Conservation (phyloP, 1,284 basidiomycete species). For the Wolfiporia cocos region DNA sequence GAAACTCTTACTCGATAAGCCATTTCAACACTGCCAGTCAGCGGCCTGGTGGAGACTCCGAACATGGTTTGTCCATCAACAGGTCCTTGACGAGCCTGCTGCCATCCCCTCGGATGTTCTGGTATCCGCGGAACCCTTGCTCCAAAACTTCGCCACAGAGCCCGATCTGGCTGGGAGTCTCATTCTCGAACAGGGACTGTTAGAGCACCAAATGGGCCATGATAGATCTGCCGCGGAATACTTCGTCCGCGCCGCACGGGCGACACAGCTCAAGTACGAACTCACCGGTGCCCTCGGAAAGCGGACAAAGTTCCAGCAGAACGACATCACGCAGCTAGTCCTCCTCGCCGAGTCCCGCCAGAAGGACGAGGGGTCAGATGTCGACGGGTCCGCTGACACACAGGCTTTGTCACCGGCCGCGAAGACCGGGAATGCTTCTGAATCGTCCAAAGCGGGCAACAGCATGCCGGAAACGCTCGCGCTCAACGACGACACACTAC, state of each 20-base stretch:
- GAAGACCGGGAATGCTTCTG: conserved; percentile 5
- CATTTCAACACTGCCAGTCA: conserved; percentile 41
- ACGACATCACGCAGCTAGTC: conserved; percentile 85
- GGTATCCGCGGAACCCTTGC: conserved; percentile 43
- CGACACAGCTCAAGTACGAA: conserved; percentile 83
- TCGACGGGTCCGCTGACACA: conserved; percentile 15
- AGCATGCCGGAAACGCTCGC: conserved; percentile 78
- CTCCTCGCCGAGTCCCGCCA: conserved; percentile 84
- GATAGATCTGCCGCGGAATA: conserved; percentile 77
- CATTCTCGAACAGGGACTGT: conserved; percentile 76
- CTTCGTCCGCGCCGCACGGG: conserved; percentile 77
- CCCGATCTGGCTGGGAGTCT: conserved; percentile 69
- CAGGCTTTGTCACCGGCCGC: conserved; percentile 3
- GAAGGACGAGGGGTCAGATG: conserved; percentile 30
- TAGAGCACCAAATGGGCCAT: conserved; percentile 69
- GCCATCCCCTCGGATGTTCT: conserved; percentile 47
- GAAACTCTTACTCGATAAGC: conserved; percentile 58
- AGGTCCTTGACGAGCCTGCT: conserved; percentile 84
- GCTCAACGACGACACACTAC: conserved; percentile 94
- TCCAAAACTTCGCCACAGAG: conserved; percentile 30
- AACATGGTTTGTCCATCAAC: conserved; percentile 69
- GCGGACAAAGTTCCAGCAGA: conserved; percentile 91
- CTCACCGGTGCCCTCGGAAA: conserved; percentile 92
- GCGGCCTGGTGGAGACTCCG: conserved; percentile 80
- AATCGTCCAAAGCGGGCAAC: conserved; percentile 65